Base-by-base conservation (phyloP, 805 yeast species). In the Ascoidea asiatica region DNA sequence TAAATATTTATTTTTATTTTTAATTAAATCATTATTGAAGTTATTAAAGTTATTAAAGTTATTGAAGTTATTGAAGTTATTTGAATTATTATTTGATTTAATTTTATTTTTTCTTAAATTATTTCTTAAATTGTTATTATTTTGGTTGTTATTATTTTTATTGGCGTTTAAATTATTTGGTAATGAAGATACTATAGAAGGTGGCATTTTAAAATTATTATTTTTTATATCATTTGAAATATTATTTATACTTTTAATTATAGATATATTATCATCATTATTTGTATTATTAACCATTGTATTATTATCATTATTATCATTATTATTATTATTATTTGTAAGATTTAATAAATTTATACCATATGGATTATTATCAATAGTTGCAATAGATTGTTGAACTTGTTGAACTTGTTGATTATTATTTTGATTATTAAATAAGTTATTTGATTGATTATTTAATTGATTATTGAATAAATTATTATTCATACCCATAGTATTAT, bases 301-400 rank as follows among this genome's bases (percentile, higher is more conserved):
- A 35, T 41, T 29, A 8, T 43, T 21, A 29, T 21, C 22, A 33
- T 35, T 40, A 17, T 42, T 20, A 5, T 19, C 20, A 20, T 29
- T 43, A 18, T 20, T 39, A n/a, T 40, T 29, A 20, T 40, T n/a
- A 17, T 13, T 23, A 13, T 40, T 33, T 4, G 19, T 3, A 3
- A 11, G 4, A 21, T 39, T 40, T 5, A 43, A 35, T 2, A 49
- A 40, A 23, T 38, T 39, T 18, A 49, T 38, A 21, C 52, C 52
- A 47, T 44, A 49, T n/a, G 52, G 52, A 7, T 47, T 44, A 21
- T 41, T 48, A 22, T 47, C 47, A 17, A 49, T 38, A 2, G 52
- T 49, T 15, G 51, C 51, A 8, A 44, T n/a, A n/a, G n/a, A n/a
- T n/a, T n/a, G n/a, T n/a, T n/a, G n/a, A n/a, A n/a, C n/a, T n/a